These are phyloP conservation scores for Penicillium italicum DNA, from an alignment of 2,329 filamentous ascomycete genomes.

Conservation along the genomic window DNA sequence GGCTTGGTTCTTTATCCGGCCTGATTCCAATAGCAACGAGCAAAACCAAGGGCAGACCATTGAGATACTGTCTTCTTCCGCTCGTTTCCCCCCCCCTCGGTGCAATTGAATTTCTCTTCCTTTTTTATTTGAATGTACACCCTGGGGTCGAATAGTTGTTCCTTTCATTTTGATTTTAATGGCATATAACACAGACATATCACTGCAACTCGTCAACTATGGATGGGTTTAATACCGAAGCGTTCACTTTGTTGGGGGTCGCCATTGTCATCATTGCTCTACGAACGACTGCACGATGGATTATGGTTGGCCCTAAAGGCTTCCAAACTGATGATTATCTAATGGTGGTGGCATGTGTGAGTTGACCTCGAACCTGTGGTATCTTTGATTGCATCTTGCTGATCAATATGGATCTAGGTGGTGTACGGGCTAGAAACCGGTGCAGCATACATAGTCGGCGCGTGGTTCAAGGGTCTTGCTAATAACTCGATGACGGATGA, in stretches of 20 bases:
- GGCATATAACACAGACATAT: not conserved
- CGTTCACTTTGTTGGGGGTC: slow-evolving; percentile 51
- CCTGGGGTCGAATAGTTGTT: not conserved
- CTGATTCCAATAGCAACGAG: slow-evolving; percentile 24
- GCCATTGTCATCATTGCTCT: slow-evolving; percentile 51
- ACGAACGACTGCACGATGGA: slow-evolving; percentile 50
- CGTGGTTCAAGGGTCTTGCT: slow-evolving; percentile 50
- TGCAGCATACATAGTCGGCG: slow-evolving; percentile 50
- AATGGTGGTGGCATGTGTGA: slow-evolving; percentile 54
- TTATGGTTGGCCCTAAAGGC: slow-evolving; percentile 47
- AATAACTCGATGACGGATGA: slow-evolving; percentile 57
- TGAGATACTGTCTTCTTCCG: slow-evolving; percentile 4
- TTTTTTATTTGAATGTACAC: slow-evolving; percentile 22
- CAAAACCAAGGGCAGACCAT: not conserved
- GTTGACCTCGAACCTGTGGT: slow-evolving; percentile 15
- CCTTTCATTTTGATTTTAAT: not conserved
- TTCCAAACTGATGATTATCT: slow-evolving; percentile 59
- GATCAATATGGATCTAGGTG: slow-evolving; percentile 33
- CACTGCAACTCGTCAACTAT: slow-evolving; percentile 5
- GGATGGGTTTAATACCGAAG: slow-evolving; percentile 43
- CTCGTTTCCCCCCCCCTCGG: not conserved
- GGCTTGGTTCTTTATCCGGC: slow-evolving; percentile 20
- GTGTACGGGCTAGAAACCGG: slow-evolving; percentile 52
- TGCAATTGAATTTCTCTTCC: slow-evolving; percentile 1
- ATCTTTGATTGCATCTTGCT: not conserved